A percentile compares a stretch with the other conserved stretches of the same genome.
Evolutionary conservation across 306 rosid genomes (phyloP).

Genomic region (Nissolia schottii): DNA sequence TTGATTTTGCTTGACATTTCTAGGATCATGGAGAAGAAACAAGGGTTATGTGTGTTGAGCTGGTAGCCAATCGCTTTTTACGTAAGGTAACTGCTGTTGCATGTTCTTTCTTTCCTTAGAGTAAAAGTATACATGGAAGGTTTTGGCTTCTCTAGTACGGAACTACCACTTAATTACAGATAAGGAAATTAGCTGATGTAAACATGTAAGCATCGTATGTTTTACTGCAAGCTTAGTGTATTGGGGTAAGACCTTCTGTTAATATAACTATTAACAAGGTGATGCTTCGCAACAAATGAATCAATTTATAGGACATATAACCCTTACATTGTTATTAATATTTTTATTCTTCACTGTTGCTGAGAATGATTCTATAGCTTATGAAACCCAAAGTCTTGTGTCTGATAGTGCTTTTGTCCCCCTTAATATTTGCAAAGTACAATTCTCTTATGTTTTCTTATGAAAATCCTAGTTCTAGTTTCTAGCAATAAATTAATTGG

Average conservation of each 20-base stretch:
- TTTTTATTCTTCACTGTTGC: background rate
- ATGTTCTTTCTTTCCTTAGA: background rate
- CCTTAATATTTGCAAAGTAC: background rate
- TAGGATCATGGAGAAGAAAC: constrained; percentile 62
- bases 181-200: background rate
- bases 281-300: constrained; percentile 4
- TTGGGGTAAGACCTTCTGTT: background rate
- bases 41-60: constrained; percentile 77
- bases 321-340: background rate
- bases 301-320: background rate
- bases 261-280: background rate
- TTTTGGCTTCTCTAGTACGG: constrained; percentile 6
- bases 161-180: background rate
- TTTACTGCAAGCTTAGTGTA: background rate
- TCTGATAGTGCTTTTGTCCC: background rate
- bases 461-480: background rate
- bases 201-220: constrained; percentile 1
- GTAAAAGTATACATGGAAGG: background rate
- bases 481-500: background rate
- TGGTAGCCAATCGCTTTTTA: constrained; percentile 92
- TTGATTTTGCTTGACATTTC: constrained; percentile 23
- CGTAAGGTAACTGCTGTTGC: constrained; percentile 65
- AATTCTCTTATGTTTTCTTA: background rate
- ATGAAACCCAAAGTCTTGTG: background rate
- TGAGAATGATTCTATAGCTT: background rate